Conservation (phyloP, 352 stramenopile genomes). For the Globisporangium nagaii region DNA sequence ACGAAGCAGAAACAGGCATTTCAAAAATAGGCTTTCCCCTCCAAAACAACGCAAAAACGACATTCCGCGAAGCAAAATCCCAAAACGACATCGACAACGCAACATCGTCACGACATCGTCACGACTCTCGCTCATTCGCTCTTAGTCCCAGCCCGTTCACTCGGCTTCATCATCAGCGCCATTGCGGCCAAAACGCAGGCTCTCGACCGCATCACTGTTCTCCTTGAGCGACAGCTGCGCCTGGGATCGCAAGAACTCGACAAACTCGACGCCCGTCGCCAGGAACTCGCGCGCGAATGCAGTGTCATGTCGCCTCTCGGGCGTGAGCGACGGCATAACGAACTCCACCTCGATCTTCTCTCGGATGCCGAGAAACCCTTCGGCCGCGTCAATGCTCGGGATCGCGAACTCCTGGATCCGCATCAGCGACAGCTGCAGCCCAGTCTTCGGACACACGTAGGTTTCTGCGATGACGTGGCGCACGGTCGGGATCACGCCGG, state of each 20-base stretch:
- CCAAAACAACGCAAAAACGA: no score
- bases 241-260: constrained; percentile 50
- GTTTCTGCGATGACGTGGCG: constrained; percentile 44
- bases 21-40: no score
- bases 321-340: constrained; percentile 45
- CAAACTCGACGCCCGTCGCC: constrained; percentile 47
- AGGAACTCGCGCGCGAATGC: constrained; percentile 53
- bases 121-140: no score
- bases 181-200: background rate
- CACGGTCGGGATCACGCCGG: constrained; percentile 44
- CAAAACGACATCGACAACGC: no score
- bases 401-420: constrained; percentile 51
- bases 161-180: background rate
- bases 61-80: no score
- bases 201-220: background rate
- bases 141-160: no score
- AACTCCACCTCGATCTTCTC: constrained; percentile 68
- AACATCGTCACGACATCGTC: no score
- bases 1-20: no score
- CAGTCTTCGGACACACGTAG: constrained; percentile 28
- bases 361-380: constrained; percentile 47
- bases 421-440: constrained; percentile 43
- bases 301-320: constrained; percentile 41
- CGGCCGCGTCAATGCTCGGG: constrained; percentile 27
- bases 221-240: constrained; percentile 3